Evolutionary conservation across 1,284 basidiomycete species (phyloP).

Genomic region (Moesziomyces sp.): DNA sequence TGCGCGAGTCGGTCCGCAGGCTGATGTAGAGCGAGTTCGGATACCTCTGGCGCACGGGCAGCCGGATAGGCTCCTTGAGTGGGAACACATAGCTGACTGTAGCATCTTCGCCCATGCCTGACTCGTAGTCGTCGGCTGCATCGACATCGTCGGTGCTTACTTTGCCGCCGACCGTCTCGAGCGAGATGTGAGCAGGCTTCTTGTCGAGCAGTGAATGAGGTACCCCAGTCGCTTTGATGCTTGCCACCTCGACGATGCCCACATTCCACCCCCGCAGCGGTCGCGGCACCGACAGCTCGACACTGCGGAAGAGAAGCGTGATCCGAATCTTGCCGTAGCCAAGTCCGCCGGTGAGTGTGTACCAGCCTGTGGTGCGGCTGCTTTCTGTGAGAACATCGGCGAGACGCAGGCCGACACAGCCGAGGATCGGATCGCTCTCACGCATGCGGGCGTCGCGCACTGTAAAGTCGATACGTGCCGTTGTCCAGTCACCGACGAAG

Average conservation of each 20-base stretch:
- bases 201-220: constrained; percentile 40
- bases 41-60: constrained; percentile 50
- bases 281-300: constrained; percentile 55
- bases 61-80: constrained; percentile 38
- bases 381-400: constrained; percentile 49
- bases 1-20: constrained; percentile 52
- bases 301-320: constrained; percentile 55
- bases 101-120: constrained; percentile 28
- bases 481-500: constrained; percentile 54
- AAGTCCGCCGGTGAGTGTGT: constrained; percentile 56
- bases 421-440: constrained; percentile 60
- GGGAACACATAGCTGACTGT: constrained; percentile 45
- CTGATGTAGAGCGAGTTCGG: constrained; percentile 46
- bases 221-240: constrained; percentile 40
- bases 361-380: constrained; percentile 48
- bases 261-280: constrained; percentile 62
- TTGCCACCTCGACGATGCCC: constrained; percentile 53
- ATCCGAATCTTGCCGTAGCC: constrained; percentile 60
- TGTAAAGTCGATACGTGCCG: constrained; percentile 56
- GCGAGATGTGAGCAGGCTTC: constrained; percentile 41
- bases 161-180: constrained; percentile 57
- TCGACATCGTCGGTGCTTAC: constrained; percentile 38
- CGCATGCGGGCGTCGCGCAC: constrained; percentile 57
- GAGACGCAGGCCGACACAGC: constrained; percentile 54
- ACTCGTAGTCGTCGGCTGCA: constrained; percentile 37